phyloP scores from a whole-genome alignment of 2,329 filamentous ascomycete species.

The Calonectria hawksworthii region DNA sequence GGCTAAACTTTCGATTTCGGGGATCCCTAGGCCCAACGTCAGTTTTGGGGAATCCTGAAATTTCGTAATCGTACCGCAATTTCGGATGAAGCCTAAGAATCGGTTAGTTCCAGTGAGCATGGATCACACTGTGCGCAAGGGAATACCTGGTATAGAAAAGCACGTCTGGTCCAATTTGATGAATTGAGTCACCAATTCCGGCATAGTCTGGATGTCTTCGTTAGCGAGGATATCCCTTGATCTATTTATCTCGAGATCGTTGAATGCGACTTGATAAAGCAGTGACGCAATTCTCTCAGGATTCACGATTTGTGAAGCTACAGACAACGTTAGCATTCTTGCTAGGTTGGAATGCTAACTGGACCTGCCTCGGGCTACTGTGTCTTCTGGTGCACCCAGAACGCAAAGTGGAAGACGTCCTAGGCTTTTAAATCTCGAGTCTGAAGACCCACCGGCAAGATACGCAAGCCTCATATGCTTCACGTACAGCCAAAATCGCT shows the following conservation, averaged over 20 bases:
- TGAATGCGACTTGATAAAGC: neutral
- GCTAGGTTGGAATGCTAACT: neutral
- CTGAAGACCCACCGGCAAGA: neutral
- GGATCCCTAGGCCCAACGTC: neutral
- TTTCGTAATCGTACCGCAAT: neutral
- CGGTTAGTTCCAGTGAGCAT: neutral
- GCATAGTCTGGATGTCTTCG: neutral
- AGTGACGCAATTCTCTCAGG: neutral
- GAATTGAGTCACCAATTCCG: neutral
- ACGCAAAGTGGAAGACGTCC: neutral
- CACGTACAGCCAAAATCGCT: slow-evolving; percentile 18
- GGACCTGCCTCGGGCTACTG: neutral
- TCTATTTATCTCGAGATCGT: neutral
- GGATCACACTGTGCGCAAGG: neutral
- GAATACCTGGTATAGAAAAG: neutral
- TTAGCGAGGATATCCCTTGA: neutral
- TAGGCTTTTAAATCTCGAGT: neutral
- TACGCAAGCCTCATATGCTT: slow-evolving; percentile 50
- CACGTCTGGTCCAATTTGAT: neutral
- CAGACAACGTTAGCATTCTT: neutral
- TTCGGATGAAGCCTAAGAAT: neutral
- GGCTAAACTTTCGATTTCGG: neutral
- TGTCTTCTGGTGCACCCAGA: neutral
- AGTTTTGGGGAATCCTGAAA: neutral
- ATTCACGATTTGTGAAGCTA: neutral